These are phyloP conservation scores for Cyathus striatus DNA, from an alignment of 768 basidiomycete species.

Conservation along the genomic window DNA sequence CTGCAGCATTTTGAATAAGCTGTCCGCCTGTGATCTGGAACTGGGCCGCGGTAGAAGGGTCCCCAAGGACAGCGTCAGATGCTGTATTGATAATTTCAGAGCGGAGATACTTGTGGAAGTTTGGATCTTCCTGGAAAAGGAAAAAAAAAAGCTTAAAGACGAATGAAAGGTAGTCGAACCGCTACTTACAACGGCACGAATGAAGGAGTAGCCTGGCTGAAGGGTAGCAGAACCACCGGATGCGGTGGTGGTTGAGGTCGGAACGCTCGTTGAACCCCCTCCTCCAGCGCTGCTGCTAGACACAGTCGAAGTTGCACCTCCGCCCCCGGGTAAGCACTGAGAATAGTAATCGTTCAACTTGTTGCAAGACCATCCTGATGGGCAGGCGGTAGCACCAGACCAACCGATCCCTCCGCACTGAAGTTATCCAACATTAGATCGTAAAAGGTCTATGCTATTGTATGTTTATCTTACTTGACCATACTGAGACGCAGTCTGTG, in stretches of 20 bases:
- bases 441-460: neutral
- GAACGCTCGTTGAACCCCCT: constrained; percentile 19
- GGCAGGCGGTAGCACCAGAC: constrained; percentile 45
- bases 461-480: constrained; percentile 25
- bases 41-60: constrained; percentile 46
- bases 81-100: constrained; percentile 39
- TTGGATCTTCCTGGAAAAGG: constrained; percentile 18
- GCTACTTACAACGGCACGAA: constrained; percentile 47
- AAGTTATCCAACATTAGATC: neutral
- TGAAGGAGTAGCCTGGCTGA: constrained; percentile 45
- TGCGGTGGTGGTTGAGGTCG: constrained; percentile 24
- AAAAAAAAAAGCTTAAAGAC: neutral
- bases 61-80: constrained; percentile 46
- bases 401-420: constrained; percentile 52
- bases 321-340: constrained; percentile 48
- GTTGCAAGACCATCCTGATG: constrained; percentile 40
- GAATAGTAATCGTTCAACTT: constrained; percentile 43
- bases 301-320: constrained; percentile 20
- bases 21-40: constrained; percentile 54
- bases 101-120: constrained; percentile 60
- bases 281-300: constrained; percentile 23
- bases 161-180: neutral
- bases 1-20: constrained; percentile 43
- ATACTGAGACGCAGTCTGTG: constrained; percentile 23
- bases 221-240: constrained; percentile 37